phyloP scores from a whole-genome alignment of 208 protist genomes.

The Acanthamoeba royreba region DNA sequence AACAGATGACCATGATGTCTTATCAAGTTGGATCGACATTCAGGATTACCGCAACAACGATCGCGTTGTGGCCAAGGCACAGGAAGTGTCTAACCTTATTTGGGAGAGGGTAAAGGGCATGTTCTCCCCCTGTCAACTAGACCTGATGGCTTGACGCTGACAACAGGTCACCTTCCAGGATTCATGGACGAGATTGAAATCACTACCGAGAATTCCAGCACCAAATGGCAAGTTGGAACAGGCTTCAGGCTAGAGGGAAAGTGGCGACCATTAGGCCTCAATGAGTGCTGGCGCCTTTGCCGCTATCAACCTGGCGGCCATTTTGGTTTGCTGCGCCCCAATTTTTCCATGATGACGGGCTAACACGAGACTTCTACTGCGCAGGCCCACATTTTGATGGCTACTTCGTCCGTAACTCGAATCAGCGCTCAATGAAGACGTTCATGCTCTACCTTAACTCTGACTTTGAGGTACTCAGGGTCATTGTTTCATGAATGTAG shows the following conservation, averaged over 20 bases:
- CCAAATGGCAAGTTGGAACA: background rate
- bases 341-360: no score
- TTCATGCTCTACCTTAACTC: constrained; percentile 47
- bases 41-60: constrained; percentile 2
- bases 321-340: background rate
- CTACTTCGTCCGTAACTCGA: background rate
- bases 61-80: background rate
- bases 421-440: constrained; percentile 24
- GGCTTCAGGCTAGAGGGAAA: background rate
- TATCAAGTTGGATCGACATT: no score
- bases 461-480: background rate
- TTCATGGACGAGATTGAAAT: constrained; percentile 6
- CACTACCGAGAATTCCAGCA: background rate
- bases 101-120: background rate
- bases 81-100: background rate
- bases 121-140: background rate
- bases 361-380: no score
- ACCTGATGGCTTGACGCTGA: background rate
- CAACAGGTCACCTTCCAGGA: background rate
- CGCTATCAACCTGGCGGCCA: background rate
- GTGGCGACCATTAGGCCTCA: background rate
- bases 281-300: constrained; percentile 30
- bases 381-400: background rate
- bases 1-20: no score
- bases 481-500: background rate